phyloP scores from a whole-genome alignment of 345 rosid species.

The Alliaria petiolata region DNA sequence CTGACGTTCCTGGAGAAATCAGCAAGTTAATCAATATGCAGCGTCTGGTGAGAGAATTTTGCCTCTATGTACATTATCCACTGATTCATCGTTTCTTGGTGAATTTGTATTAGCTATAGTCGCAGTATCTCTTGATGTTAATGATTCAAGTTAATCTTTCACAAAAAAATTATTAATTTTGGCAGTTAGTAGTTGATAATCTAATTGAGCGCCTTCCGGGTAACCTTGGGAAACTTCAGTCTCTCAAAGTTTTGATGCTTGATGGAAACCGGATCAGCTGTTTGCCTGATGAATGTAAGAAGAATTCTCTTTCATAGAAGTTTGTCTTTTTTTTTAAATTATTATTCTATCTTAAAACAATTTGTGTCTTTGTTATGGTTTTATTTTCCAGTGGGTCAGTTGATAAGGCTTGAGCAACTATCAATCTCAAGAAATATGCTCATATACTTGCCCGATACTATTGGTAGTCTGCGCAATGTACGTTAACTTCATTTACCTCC shows the following conservation, averaged over 20 bases:
- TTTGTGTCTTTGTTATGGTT: background rate
- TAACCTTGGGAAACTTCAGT: conserved; percentile 85
- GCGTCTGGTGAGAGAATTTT: conserved; percentile 61
- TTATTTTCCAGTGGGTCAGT: conserved; percentile 73
- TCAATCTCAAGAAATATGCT: conserved; percentile 77
- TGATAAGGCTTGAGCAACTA: conserved; percentile 79
- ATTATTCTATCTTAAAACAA: background rate
- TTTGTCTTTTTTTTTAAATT: too few species aligned
- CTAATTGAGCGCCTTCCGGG: conserved; percentile 64
- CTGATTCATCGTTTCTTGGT: background rate
- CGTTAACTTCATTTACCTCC: conserved; percentile 31
- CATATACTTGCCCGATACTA: conserved; percentile 72
- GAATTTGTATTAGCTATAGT: background rate
- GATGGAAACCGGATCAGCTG: conserved; percentile 71
- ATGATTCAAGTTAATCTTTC: background rate
- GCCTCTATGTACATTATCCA: background rate
- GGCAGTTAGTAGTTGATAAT: conserved; percentile 73
- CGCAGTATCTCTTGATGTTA: background rate
- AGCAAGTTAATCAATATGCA: conserved; percentile 79
- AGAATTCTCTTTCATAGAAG: too few species aligned
- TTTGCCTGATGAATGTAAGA: conserved; percentile 94
- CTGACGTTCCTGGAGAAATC: conserved; percentile 75
- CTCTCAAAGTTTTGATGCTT: conserved; percentile 77
- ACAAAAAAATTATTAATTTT: conserved; percentile 5
- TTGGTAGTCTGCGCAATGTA: conserved; percentile 94